Evolutionary conservation across 2,329 filamentous ascomycete genomes (phyloP).

Genomic region (Colletotrichum sp.): DNA sequence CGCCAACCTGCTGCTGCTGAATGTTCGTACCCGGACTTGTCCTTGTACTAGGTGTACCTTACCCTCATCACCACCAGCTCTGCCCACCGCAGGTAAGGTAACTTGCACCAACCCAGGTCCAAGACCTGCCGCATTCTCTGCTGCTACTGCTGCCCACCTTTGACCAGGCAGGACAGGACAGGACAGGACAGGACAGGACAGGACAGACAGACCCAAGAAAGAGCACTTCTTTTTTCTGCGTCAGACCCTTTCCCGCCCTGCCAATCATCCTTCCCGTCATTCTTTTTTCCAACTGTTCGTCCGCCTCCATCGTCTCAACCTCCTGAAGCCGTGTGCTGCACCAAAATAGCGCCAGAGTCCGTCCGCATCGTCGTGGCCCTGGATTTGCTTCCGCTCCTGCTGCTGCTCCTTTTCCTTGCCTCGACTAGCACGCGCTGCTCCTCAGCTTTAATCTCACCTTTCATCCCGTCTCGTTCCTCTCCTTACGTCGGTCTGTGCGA

Average conservation of each 20-base stretch:
- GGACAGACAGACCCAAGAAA: not conserved
- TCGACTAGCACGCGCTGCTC: not conserved
- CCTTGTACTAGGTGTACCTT: not conserved
- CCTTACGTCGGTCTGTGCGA: slow-evolving; percentile 19
- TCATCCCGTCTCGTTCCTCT: slow-evolving; percentile 13
- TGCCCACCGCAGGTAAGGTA: not conserved
- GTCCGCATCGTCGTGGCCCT: slow-evolving; percentile 2
- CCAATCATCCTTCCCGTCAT: slow-evolving; percentile 20
- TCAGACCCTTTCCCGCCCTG: slow-evolving; percentile 17
- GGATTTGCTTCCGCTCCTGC: not conserved
- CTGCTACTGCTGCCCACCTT: not conserved
- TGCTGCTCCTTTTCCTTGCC: not conserved
- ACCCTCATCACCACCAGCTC: slow-evolving; percentile 1
- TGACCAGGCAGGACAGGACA: not conserved
- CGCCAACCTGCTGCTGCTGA: not conserved
- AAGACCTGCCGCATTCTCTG: not conserved
- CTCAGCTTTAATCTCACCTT: slow-evolving; percentile 15
- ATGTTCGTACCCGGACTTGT: not conserved
- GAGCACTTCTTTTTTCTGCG: not conserved
- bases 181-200: not conserved
- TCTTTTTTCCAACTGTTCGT: slow-evolving; percentile 1
- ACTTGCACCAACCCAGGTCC: not conserved
- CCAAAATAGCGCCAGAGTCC: slow-evolving; percentile 18
- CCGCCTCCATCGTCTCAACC: slow-evolving; percentile 14
- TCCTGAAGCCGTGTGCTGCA: slow-evolving; percentile 12